Base-by-base conservation (phyloP, 176 grass and related monocot species). In the Zea mays region DNA sequence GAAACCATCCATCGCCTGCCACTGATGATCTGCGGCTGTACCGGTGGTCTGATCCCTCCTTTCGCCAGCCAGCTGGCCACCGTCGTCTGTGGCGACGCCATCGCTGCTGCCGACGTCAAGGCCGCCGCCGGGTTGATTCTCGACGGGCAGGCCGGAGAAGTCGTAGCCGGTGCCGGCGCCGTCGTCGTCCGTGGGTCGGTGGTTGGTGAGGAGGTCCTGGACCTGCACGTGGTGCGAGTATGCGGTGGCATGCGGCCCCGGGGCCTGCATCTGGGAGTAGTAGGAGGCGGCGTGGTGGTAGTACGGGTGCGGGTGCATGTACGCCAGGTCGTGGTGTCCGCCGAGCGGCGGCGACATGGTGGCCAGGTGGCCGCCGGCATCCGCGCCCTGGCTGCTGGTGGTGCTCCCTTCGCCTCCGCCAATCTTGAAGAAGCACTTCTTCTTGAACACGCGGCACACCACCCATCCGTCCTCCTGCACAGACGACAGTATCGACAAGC, bases 341-440 rank as follows among this genome's bases (percentile, higher is more conserved):
- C 52, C 80, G 63, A 56, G 82, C 37, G 76, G 73, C 16, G 55
- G 85, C 15, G 86, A 85, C 48, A 49, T 62, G 49, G 62, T 27
- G 27, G 27, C 78, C 38, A 85, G 76, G 87, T 73, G 67, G 37
- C 51, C 75, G 42, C 55, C 71, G 47, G 57, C 71, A 13, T 88
- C 90, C 8, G 34, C 72, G 39, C 78, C 77, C 21, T 90, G 85
- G 86, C 87, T 85, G 20, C 90, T 81, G 85, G 85, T 85, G 33
- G 83, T 64, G 80, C 64, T 79, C 2, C 87, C 83, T 38, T 86
- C 87, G 5, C 77, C 82, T 27, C 79, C 85, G 16, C 81, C 86
- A 19, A 92, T 81, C 65, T 99, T 99, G 52, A 99, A 99, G 76
- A 99, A 99, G 59, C 90, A 99, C 81, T 99, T 99, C 88, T 99